phyloP scores from a whole-genome alignment of 192 early-diverging fungal genomes.

The Coemansia sp. region DNA sequence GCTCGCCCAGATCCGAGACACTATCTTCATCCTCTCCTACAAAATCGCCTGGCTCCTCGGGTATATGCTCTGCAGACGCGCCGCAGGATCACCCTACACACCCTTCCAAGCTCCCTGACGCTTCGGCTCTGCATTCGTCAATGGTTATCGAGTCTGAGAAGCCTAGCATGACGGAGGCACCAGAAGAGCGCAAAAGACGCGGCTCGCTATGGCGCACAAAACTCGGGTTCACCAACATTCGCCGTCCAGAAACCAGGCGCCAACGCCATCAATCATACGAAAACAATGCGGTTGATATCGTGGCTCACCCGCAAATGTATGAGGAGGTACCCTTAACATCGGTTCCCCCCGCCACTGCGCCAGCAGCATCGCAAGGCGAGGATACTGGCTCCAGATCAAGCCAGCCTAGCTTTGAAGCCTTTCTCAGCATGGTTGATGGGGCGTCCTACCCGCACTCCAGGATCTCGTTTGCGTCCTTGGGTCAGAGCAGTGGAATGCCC shows the following conservation, averaged over 20 bases:
- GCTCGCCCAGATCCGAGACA: constrained; percentile 1
- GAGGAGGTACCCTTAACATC: constrained; percentile 42
- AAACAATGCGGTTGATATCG: constrained; percentile 43
- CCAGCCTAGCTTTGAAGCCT: constrained; percentile 22
- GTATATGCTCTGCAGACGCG: not conserved
- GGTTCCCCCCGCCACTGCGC: constrained; percentile 36
- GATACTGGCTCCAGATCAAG: constrained; percentile 2
- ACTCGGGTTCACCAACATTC: constrained; percentile 45
- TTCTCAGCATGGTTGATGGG: constrained; percentile 14
- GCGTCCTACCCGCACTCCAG: constrained; percentile 11
- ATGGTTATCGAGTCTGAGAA: constrained; percentile 4
- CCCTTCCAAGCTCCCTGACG: not conserved
- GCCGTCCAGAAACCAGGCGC: constrained; percentile 45
- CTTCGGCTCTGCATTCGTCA: not conserved
- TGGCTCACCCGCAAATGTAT: constrained; percentile 34
- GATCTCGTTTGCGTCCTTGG: not conserved
- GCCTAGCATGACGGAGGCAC: not conserved
- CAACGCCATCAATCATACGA: constrained; percentile 49
- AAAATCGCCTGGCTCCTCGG: not conserved
- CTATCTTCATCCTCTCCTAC: not conserved
- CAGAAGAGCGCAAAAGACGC: constrained; percentile 33
- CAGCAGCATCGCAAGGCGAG: constrained; percentile 19
- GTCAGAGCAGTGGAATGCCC: not conserved
- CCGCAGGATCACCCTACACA: not conserved
- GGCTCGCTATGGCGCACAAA: constrained; percentile 49